These are phyloP conservation scores for Prunus padus DNA, from an alignment of 306 rosid genomes.

Conservation along the genomic window DNA sequence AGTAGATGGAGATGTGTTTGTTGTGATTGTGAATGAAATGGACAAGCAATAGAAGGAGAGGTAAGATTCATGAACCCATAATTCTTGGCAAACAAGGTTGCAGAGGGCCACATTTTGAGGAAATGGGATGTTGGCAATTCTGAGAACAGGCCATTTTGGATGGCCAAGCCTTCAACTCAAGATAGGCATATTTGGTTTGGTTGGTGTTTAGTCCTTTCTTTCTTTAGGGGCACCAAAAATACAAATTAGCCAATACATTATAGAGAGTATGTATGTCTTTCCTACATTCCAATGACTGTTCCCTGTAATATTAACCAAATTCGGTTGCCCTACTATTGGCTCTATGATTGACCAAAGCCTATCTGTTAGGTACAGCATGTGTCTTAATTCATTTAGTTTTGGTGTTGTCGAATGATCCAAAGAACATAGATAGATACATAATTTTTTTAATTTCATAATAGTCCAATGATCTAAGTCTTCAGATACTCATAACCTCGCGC, in stretches of 20 bases:
- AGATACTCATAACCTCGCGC: too few species aligned
- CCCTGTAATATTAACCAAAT: neutral
- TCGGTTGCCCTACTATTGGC: neutral
- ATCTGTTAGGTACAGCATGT: too few species aligned
- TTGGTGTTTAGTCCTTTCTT: neutral
- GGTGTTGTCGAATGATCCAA: too few species aligned
- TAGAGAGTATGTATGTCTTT: constrained; percentile 30
- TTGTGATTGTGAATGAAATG: neutral
- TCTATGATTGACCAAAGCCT: neutral
- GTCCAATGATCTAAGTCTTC: too few species aligned
- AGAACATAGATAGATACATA: too few species aligned
- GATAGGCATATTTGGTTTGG: neutral
- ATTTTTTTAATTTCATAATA: too few species aligned
- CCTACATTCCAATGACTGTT: constrained; percentile 9
- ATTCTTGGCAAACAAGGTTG: constrained; percentile 48
- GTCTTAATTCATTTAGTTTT: too few species aligned
- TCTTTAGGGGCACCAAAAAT: neutral
- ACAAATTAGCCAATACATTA: neutral
- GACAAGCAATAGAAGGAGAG: neutral
- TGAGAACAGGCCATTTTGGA: constrained; percentile 35
- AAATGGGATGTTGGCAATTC: constrained; percentile 72
- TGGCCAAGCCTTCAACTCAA: constrained; percentile 22
- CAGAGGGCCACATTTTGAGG: constrained; percentile 38
- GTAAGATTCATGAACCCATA: constrained; percentile 51
- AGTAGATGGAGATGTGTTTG: neutral